Evolutionary conservation across 371 early-diverging fungal genomes (phyloP).

Genomic region (Rhizopus microsporus): DNA sequence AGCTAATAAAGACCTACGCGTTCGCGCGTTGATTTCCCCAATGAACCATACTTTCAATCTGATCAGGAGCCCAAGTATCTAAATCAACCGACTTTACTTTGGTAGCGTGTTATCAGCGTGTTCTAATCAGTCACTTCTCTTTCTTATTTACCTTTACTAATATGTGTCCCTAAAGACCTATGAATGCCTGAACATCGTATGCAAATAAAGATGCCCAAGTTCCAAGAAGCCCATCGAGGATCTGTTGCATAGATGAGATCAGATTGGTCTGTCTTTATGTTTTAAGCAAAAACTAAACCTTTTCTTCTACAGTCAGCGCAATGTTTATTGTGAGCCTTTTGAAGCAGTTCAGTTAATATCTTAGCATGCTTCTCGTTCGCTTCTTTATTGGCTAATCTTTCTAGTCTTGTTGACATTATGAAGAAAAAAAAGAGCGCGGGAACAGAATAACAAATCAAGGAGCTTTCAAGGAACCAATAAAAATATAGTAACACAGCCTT

Average conservation of each 20-base stretch:
- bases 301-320: conserved; percentile 79
- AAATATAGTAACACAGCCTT: too few relatives aligned
- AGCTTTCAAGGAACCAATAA: neutral
- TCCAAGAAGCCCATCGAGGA: conserved; percentile 85
- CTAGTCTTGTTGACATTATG: conserved; percentile 65
- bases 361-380: conserved; percentile 66
- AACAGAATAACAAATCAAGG: neutral
- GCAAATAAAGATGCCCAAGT: conserved; percentile 79
- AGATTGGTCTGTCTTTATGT: neutral
- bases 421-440: neutral
- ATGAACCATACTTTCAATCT: conserved; percentile 69
- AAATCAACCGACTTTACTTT: conserved; percentile 79
- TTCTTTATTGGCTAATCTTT: conserved; percentile 66
- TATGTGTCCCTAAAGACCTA: conserved; percentile 76
- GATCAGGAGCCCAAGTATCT: conserved; percentile 79
- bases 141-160: conserved; percentile 64
- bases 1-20: conserved; percentile 15
- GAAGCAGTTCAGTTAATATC: conserved; percentile 64
- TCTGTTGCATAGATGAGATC: conserved; percentile 39
- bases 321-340: conserved; percentile 58
- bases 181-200: conserved; percentile 80
- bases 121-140: neutral
- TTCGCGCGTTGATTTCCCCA: conserved; percentile 80
- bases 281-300: conserved; percentile 37
- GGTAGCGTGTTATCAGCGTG: neutral